Conservation (phyloP, 1,284 basidiomycete genomes). For the Cystobasidium slooffiae region DNA sequence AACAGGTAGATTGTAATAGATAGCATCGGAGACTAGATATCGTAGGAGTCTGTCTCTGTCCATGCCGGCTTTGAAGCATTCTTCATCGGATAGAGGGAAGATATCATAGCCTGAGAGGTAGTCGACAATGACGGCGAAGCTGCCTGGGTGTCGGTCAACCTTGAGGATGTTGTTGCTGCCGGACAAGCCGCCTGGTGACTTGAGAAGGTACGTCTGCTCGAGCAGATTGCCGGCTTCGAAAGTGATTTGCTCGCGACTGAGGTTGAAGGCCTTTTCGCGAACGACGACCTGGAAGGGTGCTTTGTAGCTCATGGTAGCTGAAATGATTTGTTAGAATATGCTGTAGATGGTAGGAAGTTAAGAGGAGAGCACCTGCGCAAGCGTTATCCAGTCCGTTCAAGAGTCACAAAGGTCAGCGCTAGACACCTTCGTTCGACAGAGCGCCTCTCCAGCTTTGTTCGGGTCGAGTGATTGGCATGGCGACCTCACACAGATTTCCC, state of each 20-base stretch:
- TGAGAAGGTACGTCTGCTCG: conserved; percentile 19
- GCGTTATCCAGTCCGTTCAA: no score
- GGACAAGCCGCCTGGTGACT: conserved; percentile 10
- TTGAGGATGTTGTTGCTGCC: conserved; percentile 29
- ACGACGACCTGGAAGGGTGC: conserved; percentile 16
- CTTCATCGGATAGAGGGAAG: conserved; percentile 26
- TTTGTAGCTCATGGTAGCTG: conserved; percentile 13
- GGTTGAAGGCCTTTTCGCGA: conserved; percentile 26
- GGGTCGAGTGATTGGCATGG: neutral
- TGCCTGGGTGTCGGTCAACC: conserved; percentile 29
- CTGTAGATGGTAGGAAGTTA: neutral
- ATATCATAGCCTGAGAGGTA: conserved; percentile 27
- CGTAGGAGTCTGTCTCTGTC: conserved; percentile 20
- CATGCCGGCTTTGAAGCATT: conserved; percentile 21
- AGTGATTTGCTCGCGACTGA: conserved; percentile 28
- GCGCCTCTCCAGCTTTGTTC: neutral
- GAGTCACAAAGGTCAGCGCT: neutral
- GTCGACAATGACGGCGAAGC: conserved; percentile 16
- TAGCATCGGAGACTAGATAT: conserved; percentile 19
- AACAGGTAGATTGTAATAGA: conserved; percentile 1
- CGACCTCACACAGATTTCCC: no score
- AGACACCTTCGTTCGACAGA: neutral
- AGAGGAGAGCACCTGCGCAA: neutral
- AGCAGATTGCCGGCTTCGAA: conserved; percentile 26
- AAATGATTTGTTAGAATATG: neutral